These are phyloP conservation scores for Hypholoma sublateritium DNA, from an alignment of 768 basidiomycete species.

Conservation along the genomic window DNA sequence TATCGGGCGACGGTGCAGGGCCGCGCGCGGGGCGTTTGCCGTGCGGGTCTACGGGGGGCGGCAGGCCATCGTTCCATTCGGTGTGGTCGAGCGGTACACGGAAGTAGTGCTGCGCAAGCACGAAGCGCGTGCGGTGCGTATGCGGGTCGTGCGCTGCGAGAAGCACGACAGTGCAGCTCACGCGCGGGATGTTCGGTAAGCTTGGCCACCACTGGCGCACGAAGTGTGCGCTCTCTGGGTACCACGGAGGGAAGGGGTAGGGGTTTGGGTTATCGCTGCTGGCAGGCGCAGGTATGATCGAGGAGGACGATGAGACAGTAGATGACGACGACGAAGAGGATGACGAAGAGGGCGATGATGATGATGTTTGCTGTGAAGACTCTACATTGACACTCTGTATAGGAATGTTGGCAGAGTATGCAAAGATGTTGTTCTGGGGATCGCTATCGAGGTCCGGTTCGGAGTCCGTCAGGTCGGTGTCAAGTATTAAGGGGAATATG, in stretches of 20 bases:
- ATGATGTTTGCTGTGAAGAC: constrained; percentile 1
- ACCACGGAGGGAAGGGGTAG: constrained; percentile 68
- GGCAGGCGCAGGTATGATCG: constrained; percentile 6
- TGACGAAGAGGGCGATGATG: constrained; percentile 12
- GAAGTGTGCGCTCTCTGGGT: constrained; percentile 73
- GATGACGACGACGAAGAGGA: constrained; percentile 11
- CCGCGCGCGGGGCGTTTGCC: constrained; percentile 9
- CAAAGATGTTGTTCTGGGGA: not conserved
- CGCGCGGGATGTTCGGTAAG: constrained; percentile 57
- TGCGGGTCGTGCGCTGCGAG: constrained; percentile 62
- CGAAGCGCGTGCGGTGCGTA: constrained; percentile 59
- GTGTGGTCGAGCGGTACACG: constrained; percentile 53
- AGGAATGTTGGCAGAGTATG: constrained; percentile 1
- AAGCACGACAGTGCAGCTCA: constrained; percentile 73
- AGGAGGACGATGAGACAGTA: constrained; percentile 10
- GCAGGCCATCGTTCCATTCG: constrained; percentile 25
- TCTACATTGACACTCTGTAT: constrained; percentile 12
- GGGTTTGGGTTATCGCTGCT: constrained; percentile 45
- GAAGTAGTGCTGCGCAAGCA: constrained; percentile 77
- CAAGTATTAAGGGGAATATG: constrained; percentile 37
- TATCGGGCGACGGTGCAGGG: not conserved
- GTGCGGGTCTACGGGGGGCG: constrained; percentile 13
- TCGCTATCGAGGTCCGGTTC: constrained; percentile 15
- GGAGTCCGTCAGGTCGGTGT: constrained; percentile 1
- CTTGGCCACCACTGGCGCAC: constrained; percentile 84